These are phyloP conservation scores for Colletotrichum gloeosporioides DNA, from an alignment of 2,329 filamentous ascomycete genomes.

Conservation along the genomic window DNA sequence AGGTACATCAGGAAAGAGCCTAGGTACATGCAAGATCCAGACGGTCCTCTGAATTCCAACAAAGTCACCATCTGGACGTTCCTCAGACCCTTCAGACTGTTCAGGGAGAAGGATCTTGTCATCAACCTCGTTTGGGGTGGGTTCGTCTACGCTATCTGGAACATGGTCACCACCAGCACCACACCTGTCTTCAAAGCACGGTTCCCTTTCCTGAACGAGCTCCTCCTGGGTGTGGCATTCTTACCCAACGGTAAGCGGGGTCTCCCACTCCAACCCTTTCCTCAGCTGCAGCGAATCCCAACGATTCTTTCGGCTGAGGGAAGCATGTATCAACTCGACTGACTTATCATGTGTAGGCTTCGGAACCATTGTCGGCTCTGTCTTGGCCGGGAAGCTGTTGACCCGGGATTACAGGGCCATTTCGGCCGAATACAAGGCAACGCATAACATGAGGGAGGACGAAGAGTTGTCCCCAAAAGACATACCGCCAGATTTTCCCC, in stretches of 20 bases:
- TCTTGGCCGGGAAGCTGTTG: slow-evolving; percentile 45
- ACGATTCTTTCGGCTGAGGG: neutral
- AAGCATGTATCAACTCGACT: neutral
- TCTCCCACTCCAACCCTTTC: neutral
- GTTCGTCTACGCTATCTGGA: slow-evolving; percentile 44
- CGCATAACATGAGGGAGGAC: slow-evolving; percentile 22
- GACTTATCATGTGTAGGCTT: slow-evolving; percentile 26
- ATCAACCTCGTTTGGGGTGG: slow-evolving; percentile 46
- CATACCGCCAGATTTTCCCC: slow-evolving; percentile 40
- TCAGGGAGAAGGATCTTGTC: slow-evolving; percentile 48
- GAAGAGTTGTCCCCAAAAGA: slow-evolving; percentile 31
- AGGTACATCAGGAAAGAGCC: slow-evolving; percentile 21
- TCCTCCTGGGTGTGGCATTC: slow-evolving; percentile 30
- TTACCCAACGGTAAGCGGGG: slow-evolving; percentile 28
- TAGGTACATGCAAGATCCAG: slow-evolving; percentile 21
- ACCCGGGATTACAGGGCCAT: slow-evolving; percentile 33
- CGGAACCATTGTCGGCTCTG: slow-evolving; percentile 46
- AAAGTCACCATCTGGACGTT: slow-evolving; percentile 35
- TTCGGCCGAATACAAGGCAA: slow-evolving; percentile 27
- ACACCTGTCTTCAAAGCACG: slow-evolving; percentile 37
- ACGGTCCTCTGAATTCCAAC: slow-evolving; percentile 24
- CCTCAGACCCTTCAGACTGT: slow-evolving; percentile 40
- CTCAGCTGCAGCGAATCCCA: neutral
- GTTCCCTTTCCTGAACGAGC: slow-evolving; percentile 26
- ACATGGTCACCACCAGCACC: slow-evolving; percentile 51